A percentile compares a stretch with the other conserved stretches of the same genome.
phyloP scores from a whole-genome alignment of 2,329 filamentous ascomycete species.

The Fusarium longipes region DNA sequence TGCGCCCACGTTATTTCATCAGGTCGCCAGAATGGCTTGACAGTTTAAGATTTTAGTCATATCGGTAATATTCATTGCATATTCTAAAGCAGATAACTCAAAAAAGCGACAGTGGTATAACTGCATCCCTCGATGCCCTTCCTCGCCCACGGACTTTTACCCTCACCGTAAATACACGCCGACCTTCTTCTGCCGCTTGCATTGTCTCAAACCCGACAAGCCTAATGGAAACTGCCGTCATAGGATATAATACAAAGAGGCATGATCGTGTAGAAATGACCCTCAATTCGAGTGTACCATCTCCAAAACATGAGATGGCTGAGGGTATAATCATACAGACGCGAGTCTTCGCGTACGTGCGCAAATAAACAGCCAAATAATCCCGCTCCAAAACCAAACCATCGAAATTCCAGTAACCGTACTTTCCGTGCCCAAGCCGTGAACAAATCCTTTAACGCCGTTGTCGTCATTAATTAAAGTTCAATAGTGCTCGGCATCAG shows the following conservation, averaged over 20 bases:
- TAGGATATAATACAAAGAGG: slow-evolving; percentile 43
- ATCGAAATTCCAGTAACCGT: slow-evolving; percentile 45
- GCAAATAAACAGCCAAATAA: slow-evolving; percentile 41
- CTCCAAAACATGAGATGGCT: slow-evolving; percentile 37
- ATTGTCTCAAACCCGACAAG: slow-evolving; percentile 34
- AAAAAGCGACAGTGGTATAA: slow-evolving; percentile 44
- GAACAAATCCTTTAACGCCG: slow-evolving; percentile 51
- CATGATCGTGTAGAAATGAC: slow-evolving; percentile 38
- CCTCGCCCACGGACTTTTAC: slow-evolving; percentile 33
- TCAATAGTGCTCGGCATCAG: slow-evolving; percentile 38
- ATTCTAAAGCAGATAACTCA: slow-evolving; percentile 22
- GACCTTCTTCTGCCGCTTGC: slow-evolving; percentile 28
- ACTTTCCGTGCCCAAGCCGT: slow-evolving; percentile 43
- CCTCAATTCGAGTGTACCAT: slow-evolving; percentile 32
- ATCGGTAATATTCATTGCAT: slow-evolving; percentile 18
- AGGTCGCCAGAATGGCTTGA: neutral
- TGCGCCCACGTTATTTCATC: slow-evolving; percentile 12
- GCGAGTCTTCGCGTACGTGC: slow-evolving; percentile 34
- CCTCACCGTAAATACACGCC: slow-evolving; percentile 22
- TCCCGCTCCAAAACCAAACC: slow-evolving; percentile 45
- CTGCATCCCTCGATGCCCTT: slow-evolving; percentile 21
- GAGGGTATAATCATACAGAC: slow-evolving; percentile 37
- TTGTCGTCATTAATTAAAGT: slow-evolving; percentile 54
- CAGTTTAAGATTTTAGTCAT: neutral
- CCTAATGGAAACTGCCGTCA: slow-evolving; percentile 31